A percentile compares a stretch with the other conserved stretches of the same genome.
These are phyloP conservation scores for Colletotrichum musae DNA, from an alignment of 2,329 filamentous ascomycete species.

Conservation along the genomic window DNA sequence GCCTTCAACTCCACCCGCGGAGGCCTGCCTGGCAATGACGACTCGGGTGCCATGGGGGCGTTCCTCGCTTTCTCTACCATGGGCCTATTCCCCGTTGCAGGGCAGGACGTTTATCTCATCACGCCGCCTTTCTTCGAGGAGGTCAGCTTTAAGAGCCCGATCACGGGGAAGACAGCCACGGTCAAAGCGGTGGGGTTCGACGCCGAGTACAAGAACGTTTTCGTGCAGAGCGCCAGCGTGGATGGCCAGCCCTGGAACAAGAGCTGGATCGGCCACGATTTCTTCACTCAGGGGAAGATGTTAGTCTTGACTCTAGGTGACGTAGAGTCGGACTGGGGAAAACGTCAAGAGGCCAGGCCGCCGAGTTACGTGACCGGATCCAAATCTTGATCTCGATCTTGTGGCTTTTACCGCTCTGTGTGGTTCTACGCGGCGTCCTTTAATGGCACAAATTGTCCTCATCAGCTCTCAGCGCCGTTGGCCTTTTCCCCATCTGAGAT, in stretches of 20 bases:
- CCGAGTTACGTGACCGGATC: slow-evolving; percentile 54
- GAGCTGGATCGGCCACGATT: slow-evolving; percentile 74
- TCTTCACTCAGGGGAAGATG: slow-evolving; percentile 70
- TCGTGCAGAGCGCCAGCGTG: slow-evolving; percentile 70
- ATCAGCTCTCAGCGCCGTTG: background rate
- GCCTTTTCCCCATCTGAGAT: background rate
- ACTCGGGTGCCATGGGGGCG: slow-evolving; percentile 74
- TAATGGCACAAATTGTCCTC: background rate
- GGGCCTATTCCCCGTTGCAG: slow-evolving; percentile 69
- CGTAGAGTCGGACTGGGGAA: slow-evolving; percentile 69
- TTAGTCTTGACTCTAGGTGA: slow-evolving; percentile 68
- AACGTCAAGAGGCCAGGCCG: slow-evolving; percentile 62
- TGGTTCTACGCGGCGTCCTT: too few relatives aligned
- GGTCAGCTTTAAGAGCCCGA: slow-evolving; percentile 63
- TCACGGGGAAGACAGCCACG: slow-evolving; percentile 70
- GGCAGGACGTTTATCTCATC: slow-evolving; percentile 75
- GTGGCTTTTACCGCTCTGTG: too few relatives aligned
- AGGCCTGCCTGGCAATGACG: slow-evolving; percentile 75
- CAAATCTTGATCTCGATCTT: slow-evolving; percentile 2
- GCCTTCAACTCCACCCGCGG: slow-evolving; percentile 70
- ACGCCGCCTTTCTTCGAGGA: slow-evolving; percentile 73
- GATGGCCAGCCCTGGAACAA: slow-evolving; percentile 68
- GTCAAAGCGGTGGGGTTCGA: slow-evolving; percentile 72
- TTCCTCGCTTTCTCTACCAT: slow-evolving; percentile 73
- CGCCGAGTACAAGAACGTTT: slow-evolving; percentile 66